These are phyloP conservation scores for Penicillium crystallinum DNA, from an alignment of 495 filamentous ascomycete species.

Conservation along the genomic window DNA sequence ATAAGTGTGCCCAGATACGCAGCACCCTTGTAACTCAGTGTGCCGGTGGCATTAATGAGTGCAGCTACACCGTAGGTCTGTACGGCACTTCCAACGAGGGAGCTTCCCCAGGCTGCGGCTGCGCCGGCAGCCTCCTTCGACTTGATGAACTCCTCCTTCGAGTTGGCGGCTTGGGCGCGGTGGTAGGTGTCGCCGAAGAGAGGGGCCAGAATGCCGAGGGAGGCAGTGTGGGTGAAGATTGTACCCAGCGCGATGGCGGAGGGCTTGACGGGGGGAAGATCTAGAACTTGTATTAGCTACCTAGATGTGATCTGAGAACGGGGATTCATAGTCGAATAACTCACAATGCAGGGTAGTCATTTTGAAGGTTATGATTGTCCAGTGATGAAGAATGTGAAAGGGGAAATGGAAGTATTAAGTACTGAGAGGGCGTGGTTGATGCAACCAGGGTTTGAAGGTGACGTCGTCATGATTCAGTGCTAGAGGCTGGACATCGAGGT, in stretches of 20 bases:
- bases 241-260: conserved; percentile 96
- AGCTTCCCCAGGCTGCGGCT: conserved; percentile 84
- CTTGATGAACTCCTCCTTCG: conserved; percentile 92
- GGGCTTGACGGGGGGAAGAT: conserved; percentile 94
- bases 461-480: conserved; percentile 43
- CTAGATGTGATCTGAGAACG: not conserved
- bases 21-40: conserved; percentile 92
- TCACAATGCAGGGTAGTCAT: conserved; percentile 64
- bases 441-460: conserved; percentile 18
- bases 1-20: conserved; percentile 87
- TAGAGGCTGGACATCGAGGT: not conserved
- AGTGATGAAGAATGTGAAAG: not conserved
- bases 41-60: conserved; percentile 91
- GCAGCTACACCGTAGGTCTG: conserved; percentile 95
- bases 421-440: conserved; percentile 10
- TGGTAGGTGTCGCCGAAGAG: conserved; percentile 95
- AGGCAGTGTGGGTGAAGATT: conserved; percentile 83
- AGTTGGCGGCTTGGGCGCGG: conserved; percentile 84
- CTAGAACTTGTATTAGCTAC: conserved; percentile 37
- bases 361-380: conserved; percentile 20
- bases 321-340: conserved; percentile 15
- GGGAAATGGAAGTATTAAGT: not conserved
- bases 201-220: conserved; percentile 75
- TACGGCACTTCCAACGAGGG: conserved; percentile 78
- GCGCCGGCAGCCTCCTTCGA: conserved; percentile 87